phyloP scores from a whole-genome alignment of 306 rosid genomes.

The Begonia peltatifolia region DNA sequence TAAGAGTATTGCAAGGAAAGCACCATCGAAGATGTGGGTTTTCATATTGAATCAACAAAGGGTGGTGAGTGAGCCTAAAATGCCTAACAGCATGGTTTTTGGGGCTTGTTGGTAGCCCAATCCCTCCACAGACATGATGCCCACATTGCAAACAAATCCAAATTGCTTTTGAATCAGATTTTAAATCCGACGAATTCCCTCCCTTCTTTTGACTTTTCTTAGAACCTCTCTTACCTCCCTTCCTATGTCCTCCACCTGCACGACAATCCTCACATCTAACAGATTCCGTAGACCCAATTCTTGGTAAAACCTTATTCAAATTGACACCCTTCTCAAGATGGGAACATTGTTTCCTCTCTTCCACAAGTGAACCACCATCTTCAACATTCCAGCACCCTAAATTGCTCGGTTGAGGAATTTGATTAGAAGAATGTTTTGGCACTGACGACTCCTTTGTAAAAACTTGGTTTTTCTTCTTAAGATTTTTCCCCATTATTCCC shows the following conservation, averaged over 20 bases:
- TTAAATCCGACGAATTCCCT: slow-evolving; percentile 32
- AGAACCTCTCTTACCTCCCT: slow-evolving; percentile 47
- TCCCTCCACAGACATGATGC: slow-evolving; percentile 66
- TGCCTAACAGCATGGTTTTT: slow-evolving; percentile 53
- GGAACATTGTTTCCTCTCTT: slow-evolving; percentile 44
- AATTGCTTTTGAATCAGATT: slow-evolving; percentile 48
- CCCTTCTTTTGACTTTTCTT: slow-evolving; percentile 70
- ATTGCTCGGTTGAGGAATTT: slow-evolving; percentile 16
- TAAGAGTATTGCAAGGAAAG: slow-evolving; percentile 48
- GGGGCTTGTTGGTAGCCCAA: slow-evolving; percentile 59
- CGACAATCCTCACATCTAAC: slow-evolving; percentile 63
- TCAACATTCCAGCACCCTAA: slow-evolving; percentile 22
- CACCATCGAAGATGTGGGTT: slow-evolving; percentile 87
- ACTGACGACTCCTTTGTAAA: slow-evolving; percentile 40
- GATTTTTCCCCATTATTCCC: slow-evolving; percentile 77
- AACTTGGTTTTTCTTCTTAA: slow-evolving; percentile 50
- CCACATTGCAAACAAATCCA: slow-evolving; percentile 95
- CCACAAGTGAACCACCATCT: slow-evolving; percentile 26
- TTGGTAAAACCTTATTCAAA: slow-evolving; percentile 35
- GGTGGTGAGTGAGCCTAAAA: slow-evolving; percentile 54
- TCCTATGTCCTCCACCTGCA: slow-evolving; percentile 45
- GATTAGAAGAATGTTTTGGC: slow-evolving; percentile 19
- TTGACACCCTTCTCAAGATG: slow-evolving; percentile 64
- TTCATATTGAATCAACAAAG: slow-evolving; percentile 41
- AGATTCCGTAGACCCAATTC: slow-evolving; percentile 31